Percentiles rank a stretch among this genome's conserved stretches.
phyloP scores from a whole-genome alignment of 192 early-diverging fungal genomes.

The Gamsiella multidivaricata region DNA sequence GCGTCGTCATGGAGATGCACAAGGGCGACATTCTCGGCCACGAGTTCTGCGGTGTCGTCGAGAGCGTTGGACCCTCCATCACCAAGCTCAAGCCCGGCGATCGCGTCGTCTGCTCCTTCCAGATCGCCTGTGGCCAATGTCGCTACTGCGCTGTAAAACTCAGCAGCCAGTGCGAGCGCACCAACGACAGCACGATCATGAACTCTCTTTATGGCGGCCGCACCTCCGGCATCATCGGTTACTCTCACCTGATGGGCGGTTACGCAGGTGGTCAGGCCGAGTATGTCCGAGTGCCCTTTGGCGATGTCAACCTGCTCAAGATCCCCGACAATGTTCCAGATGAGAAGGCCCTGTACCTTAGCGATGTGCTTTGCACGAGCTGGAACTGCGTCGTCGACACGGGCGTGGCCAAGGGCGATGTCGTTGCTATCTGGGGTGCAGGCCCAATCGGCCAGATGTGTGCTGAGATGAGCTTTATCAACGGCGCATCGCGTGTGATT shows the following conservation, averaged over 20 bases:
- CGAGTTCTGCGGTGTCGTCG: slow-evolving; percentile 61
- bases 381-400: slow-evolving; percentile 57
- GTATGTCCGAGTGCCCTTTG: slow-evolving; percentile 64
- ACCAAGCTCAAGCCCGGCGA: slow-evolving; percentile 58
- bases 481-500: slow-evolving; percentile 54
- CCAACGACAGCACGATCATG: slow-evolving; percentile 62
- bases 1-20: slow-evolving; percentile 57
- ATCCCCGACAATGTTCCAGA: slow-evolving; percentile 55
- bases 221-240: slow-evolving; percentile 59
- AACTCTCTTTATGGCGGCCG: slow-evolving; percentile 61
- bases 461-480: slow-evolving; percentile 36
- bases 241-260: slow-evolving; percentile 62
- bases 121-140: slow-evolving; percentile 66
- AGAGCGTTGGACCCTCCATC: slow-evolving; percentile 56
- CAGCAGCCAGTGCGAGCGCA: slow-evolving; percentile 62
- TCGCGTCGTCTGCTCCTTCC: slow-evolving; percentile 58
- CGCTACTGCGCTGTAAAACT: slow-evolving; percentile 59
- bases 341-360: slow-evolving; percentile 61
- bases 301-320: slow-evolving; percentile 61
- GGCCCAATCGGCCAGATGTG: slow-evolving; percentile 63
- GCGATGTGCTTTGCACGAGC: slow-evolving; percentile 61
- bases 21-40: slow-evolving; percentile 65
- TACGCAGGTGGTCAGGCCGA: slow-evolving; percentile 62
- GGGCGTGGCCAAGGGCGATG: slow-evolving; percentile 54
- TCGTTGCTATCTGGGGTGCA: slow-evolving; percentile 65